phyloP scores from a whole-genome alignment of 345 rosid genomes.

The Streptanthus diversifolius region DNA sequence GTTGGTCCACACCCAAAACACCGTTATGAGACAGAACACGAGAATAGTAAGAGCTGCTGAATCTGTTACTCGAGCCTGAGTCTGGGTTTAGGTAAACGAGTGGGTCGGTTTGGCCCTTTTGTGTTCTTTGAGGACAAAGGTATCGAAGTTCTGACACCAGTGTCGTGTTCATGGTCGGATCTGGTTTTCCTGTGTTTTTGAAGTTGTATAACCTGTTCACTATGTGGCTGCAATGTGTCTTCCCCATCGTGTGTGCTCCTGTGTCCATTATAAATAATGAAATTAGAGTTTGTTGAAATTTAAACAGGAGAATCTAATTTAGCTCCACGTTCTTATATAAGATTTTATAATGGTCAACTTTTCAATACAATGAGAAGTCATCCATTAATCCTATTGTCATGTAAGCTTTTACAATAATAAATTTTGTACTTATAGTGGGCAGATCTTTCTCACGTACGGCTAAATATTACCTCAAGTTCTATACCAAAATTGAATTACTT shows the following conservation, averaged over 20 bases:
- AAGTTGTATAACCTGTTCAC: slow-evolving; percentile 57
- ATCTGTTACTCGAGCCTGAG: slow-evolving; percentile 43
- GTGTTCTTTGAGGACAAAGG: slow-evolving; percentile 49
- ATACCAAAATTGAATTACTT: not conserved
- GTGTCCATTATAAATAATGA: not conserved
- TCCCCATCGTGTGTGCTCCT: slow-evolving; percentile 72
- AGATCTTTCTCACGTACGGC: not conserved
- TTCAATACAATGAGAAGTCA: not conserved
- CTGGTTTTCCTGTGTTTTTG: slow-evolving; percentile 51
- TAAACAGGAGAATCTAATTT: not conserved
- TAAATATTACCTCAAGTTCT: not conserved
- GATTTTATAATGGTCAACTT: not conserved
- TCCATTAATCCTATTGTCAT: not conserved
- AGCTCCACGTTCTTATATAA: not conserved
- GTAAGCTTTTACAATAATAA: not conserved
- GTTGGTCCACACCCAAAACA: slow-evolving; percentile 71
- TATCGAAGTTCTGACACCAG: slow-evolving; percentile 38
- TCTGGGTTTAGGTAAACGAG: slow-evolving; percentile 55
- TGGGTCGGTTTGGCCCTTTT: slow-evolving; percentile 53
- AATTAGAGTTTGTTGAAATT: not conserved
- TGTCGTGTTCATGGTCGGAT: slow-evolving; percentile 45
- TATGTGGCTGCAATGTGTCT: slow-evolving; percentile 46
- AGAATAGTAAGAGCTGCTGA: slow-evolving; percentile 52
- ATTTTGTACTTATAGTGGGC: not conserved
- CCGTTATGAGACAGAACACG: slow-evolving; percentile 42